Percentiles rank a stretch among this genome's conserved stretches.
Evolutionary conservation across 306 rosid species (phyloP).

Genomic region (Sesbania bispinosa): DNA sequence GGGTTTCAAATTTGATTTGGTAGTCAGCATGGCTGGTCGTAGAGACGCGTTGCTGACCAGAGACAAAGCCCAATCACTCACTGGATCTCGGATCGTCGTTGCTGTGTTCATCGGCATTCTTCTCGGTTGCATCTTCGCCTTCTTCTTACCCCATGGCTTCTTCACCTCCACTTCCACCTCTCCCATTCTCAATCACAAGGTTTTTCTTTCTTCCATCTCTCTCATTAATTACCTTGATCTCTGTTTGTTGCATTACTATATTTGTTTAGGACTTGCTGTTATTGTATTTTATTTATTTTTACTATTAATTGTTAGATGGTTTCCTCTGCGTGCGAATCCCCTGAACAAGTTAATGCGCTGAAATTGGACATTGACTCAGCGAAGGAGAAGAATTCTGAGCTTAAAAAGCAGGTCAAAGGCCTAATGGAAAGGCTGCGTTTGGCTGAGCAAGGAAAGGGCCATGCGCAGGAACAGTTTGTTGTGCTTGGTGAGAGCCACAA

Average conservation of each 20-base stretch:
- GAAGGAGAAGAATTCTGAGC: conserved; percentile 47
- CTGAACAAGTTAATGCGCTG: conserved; percentile 42
- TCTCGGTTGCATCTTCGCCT: conserved; percentile 61
- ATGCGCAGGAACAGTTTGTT: conserved; percentile 61
- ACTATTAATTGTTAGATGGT: too few relatives aligned
- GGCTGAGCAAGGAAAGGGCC: conserved; percentile 65
- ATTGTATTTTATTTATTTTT: too few relatives aligned
- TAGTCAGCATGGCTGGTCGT: conserved; percentile 60
- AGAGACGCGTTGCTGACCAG: conserved; percentile 49
- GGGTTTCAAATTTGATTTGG: background rate
- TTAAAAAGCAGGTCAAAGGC: conserved; percentile 48
- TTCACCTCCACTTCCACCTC: conserved; percentile 28
- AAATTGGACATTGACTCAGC: conserved; percentile 48
- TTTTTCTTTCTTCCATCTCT: background rate
- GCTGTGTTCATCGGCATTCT: conserved; percentile 59
- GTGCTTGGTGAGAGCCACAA: conserved; percentile 65
- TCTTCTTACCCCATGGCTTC: conserved; percentile 52
- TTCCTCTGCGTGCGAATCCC: conserved; percentile 52
- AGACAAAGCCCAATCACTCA: conserved; percentile 53
- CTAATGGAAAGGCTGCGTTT: conserved; percentile 54
- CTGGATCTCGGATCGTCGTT: conserved; percentile 45
- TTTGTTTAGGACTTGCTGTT: too few relatives aligned
- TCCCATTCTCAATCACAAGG: conserved; percentile 45
- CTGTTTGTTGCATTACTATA: too few relatives aligned
- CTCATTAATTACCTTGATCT: too few relatives aligned